phyloP scores from a whole-genome alignment of 2,329 filamentous ascomycete species.

The Penicillium sp. region DNA sequence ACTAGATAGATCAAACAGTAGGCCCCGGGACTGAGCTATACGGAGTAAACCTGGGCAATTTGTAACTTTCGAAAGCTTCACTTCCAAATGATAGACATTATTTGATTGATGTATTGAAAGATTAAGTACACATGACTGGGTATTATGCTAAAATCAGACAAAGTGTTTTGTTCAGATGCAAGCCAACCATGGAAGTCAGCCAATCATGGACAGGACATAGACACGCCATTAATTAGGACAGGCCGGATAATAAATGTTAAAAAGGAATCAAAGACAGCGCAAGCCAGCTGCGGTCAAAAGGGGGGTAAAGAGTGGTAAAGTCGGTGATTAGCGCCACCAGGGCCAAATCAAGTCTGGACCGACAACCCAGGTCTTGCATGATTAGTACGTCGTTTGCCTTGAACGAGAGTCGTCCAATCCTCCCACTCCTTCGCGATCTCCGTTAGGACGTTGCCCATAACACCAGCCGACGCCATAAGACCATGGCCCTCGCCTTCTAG shows the following conservation, averaged over 20 bases:
- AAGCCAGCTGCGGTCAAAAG: conserved; percentile 9
- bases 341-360: conserved; percentile 19
- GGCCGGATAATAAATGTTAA: conserved; percentile 1
- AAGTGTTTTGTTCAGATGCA: conserved; percentile 14
- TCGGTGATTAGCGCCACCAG: conserved; percentile 1
- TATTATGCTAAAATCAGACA: conserved; percentile 29
- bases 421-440: conserved; percentile 96
- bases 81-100: conserved; percentile 1
- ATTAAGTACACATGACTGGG: conserved; percentile 17
- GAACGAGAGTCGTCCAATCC: conserved; percentile 70
- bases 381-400: conserved; percentile 42
- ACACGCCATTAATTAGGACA: conserved; percentile 23
- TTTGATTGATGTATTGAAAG: conserved; percentile 8
- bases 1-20: too few species aligned
- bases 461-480: conserved; percentile 87
- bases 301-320: conserved; percentile 4
- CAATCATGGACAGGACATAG: conserved; percentile 23
- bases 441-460: conserved; percentile 93
- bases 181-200: conserved; percentile 13
- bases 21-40: too few species aligned
- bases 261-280: conserved; percentile 3
- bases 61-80: not conserved
- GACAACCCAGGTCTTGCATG: conserved; percentile 21
- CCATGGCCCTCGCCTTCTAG: conserved; percentile 92
- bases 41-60: too few species aligned